A percentile compares a stretch with the other conserved stretches of the same genome.
These are phyloP conservation scores for Inosperma sp. DNA, from an alignment of 768 basidiomycete species.

Conservation along the genomic window DNA sequence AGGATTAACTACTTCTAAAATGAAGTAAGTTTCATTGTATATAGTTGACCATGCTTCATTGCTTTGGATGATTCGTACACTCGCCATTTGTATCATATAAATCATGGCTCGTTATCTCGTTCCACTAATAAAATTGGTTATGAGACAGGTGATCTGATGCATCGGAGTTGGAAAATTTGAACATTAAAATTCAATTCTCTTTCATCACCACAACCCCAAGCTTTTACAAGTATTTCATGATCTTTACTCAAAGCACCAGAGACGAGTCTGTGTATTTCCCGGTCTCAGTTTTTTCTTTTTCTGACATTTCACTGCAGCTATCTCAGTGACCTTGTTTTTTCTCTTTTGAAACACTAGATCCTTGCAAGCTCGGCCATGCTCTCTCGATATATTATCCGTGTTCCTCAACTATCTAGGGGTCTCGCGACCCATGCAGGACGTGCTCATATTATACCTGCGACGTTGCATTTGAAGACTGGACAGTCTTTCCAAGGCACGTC, in stretches of 20 bases:
- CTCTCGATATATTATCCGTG: conserved; percentile 46
- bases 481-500: conserved; percentile 86
- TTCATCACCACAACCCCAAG: conserved; percentile 19
- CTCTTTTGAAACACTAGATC: conserved; percentile 48
- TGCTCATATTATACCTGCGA: conserved; percentile 57
- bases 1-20: conserved; percentile 28
- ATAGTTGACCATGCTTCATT: conserved; percentile 1
- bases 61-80: neutral
- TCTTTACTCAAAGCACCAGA: conserved; percentile 81
- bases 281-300: neutral
- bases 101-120: neutral
- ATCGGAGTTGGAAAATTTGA: conserved; percentile 9
- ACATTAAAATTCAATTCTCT: conserved; percentile 4
- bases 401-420: conserved; percentile 50
- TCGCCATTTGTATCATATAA: neutral
- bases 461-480: conserved; percentile 89
- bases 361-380: conserved; percentile 44
- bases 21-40: conserved; percentile 11
- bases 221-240: conserved; percentile 50
- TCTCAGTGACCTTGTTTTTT: conserved; percentile 88
- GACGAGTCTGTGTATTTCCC: conserved; percentile 63
- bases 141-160: neutral
- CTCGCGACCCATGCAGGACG: conserved; percentile 64
- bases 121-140: neutral
- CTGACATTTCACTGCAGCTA: conserved; percentile 46